Base-by-base conservation (phyloP, 2,329 filamentous ascomycete species). In the Trichoderma lentiforme region DNA sequence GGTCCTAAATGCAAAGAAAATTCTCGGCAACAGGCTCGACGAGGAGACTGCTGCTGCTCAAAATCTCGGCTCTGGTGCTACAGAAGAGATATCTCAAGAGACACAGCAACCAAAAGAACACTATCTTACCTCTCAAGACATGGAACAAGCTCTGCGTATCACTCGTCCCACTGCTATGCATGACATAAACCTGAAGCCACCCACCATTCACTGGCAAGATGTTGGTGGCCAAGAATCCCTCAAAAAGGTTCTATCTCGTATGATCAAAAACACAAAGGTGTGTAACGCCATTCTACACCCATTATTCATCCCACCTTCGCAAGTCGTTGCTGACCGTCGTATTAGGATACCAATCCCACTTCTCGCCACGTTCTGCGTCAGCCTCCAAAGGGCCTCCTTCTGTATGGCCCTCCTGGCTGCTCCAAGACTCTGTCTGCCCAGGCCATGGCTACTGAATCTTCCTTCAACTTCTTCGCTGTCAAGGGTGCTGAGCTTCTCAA, bases 361-460 rank as follows among this genome's bases (percentile, higher is more conserved):
- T 74, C 79, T 62, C 73, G 77, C 30, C 76, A 79, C 68, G 80
- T 83, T 72, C 82, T 86, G 63, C 82, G 81, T 28, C 86, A 87
- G 36, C 90, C 91, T 0, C 91, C 91, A 71, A 97, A 95, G 78
- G 94, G 95, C 0, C 89, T 97, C 18, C 86, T 98, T 7, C 87
- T 98, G 3, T 98, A 97, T 80, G 95, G 95, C 0, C 95, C 95
- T 0, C 95, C 95, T 0, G 95, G 95, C 4, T 98, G 95, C 82
- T 97, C 94, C 74, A 98, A 98, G 83, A 98, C 95, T 0, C 89
- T 98, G 79, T 94, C 91, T 0, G 95, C 95, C 0, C 94, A 97
- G 80, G 95, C 95, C 32, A 89, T 97, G 76, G 95, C 95, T 18
- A 97, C 94, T 7, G 94, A 97, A 80, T 93, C 93, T 34, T 92